Base-by-base conservation (phyloP, 148 eudicot species). In the Bassia scoparia region DNA sequence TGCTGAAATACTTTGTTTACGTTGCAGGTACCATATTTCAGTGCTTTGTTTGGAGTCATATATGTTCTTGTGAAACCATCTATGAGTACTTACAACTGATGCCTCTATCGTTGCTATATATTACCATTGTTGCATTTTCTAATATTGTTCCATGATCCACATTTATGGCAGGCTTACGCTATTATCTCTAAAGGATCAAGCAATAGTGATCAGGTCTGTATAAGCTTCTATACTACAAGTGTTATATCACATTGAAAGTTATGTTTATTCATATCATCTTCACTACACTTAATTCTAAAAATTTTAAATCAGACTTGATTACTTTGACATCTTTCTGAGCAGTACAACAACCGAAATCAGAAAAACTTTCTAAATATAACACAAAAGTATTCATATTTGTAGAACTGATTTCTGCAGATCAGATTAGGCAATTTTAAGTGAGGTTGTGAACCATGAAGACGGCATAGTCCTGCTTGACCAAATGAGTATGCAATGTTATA, bases 41-140 rank as follows among this genome's bases (percentile, higher is more conserved):
- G 94, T 82, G 97, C 98, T 80, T 87, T 92, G 23, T 93, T 93
- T 79, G 97, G 96, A 68, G 89, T 93, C 37, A 76, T 93, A 76
- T 89, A 86, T 59, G 77, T 90, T 67, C 90, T 93, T 54, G 90
- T 90, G 59, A 90, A 89, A 77, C 98, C 96, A 65, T 70, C 92
- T 30, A 97, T 93, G 81, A 89, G 97, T 83, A 77, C 56, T 21
- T 27, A 3, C 24, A 26, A 60, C 54, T 27, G 10, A 49, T 27
- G 43, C 27, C 26, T 64, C 6, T 21, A 21, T 6, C 68, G 4
- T 29, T 10, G 0, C 30, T 37, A 0, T 17, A 63, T 35, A 26
- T 63, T 17, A 37, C 26, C 8, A 4, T 24, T 41, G 31, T 44
- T 43, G 13, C 7, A 24, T 56, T 14, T 14, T 26, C 26, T 55